Percentiles rank a stretch among this genome's conserved stretches.
These are phyloP conservation scores for Lavandula angustifolia DNA, from an alignment of 257 asterid genomes.

Conservation along the genomic window DNA sequence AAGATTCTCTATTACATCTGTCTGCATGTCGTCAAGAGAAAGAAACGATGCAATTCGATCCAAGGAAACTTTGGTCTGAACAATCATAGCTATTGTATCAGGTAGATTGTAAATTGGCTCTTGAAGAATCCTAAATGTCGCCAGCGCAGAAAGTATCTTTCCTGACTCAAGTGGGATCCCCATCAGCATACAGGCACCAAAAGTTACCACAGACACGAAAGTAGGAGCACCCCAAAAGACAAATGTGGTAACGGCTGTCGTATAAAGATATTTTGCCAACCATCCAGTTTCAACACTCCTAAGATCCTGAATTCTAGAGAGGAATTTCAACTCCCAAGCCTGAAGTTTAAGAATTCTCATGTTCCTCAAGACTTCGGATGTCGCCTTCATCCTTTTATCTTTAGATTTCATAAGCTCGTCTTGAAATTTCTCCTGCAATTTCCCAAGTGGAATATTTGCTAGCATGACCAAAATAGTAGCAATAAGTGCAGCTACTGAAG, in stretches of 20 bases:
- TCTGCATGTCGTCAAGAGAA: conserved; percentile 68
- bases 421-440: conserved; percentile 66
- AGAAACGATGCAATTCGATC: conserved; percentile 82
- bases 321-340: conserved; percentile 91
- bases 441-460: conserved; percentile 68
- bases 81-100: conserved; percentile 74
- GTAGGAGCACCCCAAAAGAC: conserved; percentile 85
- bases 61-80: conserved; percentile 92
- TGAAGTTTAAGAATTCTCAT: conserved; percentile 95
- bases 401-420: conserved; percentile 73
- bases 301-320: conserved; percentile 59
- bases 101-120: conserved; percentile 82
- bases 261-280: conserved; percentile 65
- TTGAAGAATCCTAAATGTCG: conserved; percentile 90
- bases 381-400: conserved; percentile 83
- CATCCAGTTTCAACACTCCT: conserved; percentile 69
- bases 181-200: conserved; percentile 73
- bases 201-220: conserved; percentile 68
- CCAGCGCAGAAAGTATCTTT: conserved; percentile 82
- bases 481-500: conserved; percentile 61
- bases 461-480: conserved; percentile 73
- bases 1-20: conserved; percentile 62
- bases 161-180: conserved; percentile 89
- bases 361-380: conserved; percentile 87
- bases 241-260: conserved; percentile 54